These are phyloP conservation scores for Arthrobotrys entomopaga DNA, from an alignment of 2,329 filamentous ascomycete genomes.

Conservation along the genomic window DNA sequence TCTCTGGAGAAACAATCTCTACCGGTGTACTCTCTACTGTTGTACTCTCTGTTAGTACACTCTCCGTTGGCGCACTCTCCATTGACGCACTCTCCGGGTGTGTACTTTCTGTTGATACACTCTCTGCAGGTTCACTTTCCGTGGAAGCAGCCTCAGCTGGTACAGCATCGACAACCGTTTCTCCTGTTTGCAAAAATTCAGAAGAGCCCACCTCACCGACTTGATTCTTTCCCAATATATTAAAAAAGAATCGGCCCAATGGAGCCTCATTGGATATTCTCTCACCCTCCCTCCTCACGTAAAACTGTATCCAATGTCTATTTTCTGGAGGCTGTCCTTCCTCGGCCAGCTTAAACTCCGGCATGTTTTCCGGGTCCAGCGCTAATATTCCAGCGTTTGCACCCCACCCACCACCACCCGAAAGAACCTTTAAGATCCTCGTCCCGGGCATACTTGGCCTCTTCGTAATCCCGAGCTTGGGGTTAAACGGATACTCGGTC, in stretches of 20 bases:
- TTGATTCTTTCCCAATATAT: neutral
- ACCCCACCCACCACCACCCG: conserved; percentile 84
- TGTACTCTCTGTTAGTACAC: too few species aligned
- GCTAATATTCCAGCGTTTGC: conserved; percentile 80
- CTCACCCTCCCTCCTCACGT: neutral
- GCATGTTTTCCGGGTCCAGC: conserved; percentile 72
- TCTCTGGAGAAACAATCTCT: too few species aligned
- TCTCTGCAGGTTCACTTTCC: too few species aligned
- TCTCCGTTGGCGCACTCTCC: too few species aligned
- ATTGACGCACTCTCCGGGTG: too few species aligned
- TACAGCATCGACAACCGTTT: too few species aligned
- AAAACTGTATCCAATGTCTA: conserved; percentile 24
- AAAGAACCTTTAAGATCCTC: conserved; percentile 57
- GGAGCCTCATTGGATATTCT: neutral
- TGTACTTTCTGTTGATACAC: too few species aligned
- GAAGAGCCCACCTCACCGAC: too few species aligned
- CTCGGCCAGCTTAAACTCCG: conserved; percentile 17
- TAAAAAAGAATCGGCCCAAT: neutral
- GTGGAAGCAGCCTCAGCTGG: too few species aligned
- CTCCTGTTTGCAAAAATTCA: too few species aligned
- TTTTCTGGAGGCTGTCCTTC: neutral
- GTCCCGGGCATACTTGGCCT: conserved; percentile 57
- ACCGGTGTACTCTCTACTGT: too few species aligned
- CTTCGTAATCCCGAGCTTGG: neutral
- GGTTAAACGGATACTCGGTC: neutral